phyloP scores from a whole-genome alignment of 352 stramenopile species.

The Globisporangium emineosum region DNA sequence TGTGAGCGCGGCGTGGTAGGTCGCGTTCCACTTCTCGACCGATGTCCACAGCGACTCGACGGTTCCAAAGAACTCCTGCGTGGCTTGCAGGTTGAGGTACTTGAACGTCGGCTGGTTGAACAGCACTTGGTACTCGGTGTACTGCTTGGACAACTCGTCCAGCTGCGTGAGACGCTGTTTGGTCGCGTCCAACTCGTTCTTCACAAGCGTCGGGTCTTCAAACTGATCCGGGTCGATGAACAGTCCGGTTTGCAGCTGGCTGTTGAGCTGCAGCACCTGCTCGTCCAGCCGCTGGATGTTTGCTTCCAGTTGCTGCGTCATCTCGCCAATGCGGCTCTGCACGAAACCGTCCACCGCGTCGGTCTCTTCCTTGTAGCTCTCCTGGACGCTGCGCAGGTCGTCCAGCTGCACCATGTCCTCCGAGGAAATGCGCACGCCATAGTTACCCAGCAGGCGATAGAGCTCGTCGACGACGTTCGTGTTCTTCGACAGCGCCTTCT shows the following conservation, averaged over 20 bases:
- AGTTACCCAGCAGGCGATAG: constrained; percentile 89
- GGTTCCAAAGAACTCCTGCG: constrained; percentile 82
- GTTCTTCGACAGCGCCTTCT: constrained; percentile 81
- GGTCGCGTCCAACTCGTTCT: constrained; percentile 75
- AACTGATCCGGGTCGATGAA: constrained; percentile 90
- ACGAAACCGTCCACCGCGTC: constrained; percentile 85
- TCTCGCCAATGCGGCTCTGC: constrained; percentile 83
- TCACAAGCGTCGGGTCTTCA: constrained; percentile 76
- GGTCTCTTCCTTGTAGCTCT: constrained; percentile 88
- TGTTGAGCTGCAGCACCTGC: constrained; percentile 84
- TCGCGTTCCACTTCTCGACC: constrained; percentile 87
- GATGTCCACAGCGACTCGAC: constrained; percentile 84
- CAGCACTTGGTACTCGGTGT: constrained; percentile 90
- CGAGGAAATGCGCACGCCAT: constrained; percentile 89
- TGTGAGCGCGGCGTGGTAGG: constrained; percentile 74
- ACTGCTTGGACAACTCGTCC: constrained; percentile 90
- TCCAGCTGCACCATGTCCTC: constrained; percentile 94
- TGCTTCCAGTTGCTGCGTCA: constrained; percentile 89
- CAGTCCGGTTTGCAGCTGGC: constrained; percentile 74
- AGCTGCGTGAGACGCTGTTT: constrained; percentile 81
- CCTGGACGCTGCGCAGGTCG: constrained; percentile 82
- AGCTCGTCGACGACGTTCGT: constrained; percentile 92
- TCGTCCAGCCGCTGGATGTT: constrained; percentile 93
- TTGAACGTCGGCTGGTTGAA: constrained; percentile 90
- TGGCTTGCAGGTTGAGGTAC: constrained; percentile 87